Base-by-base conservation (phyloP, 2,329 filamentous ascomycete genomes). In the Scleromitrula shiraiana region DNA sequence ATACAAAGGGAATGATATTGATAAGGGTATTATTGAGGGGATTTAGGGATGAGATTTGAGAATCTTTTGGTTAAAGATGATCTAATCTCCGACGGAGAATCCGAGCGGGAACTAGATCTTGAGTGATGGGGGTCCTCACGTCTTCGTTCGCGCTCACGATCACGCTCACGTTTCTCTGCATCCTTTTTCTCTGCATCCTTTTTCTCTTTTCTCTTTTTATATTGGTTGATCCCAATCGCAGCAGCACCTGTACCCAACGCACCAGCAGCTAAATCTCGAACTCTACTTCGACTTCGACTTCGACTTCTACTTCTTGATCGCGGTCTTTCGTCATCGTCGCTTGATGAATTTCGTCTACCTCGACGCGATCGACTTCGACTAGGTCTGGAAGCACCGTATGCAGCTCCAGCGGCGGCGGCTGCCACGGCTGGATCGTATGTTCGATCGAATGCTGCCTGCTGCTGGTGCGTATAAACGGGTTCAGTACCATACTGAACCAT, bases 401-500 rank as follows among this genome's bases (percentile, higher is more conserved):
- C 56, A 30, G 55, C 56, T 41, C 53, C 59, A 45, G 54, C 51
- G 22, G 49, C 48, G 22, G 50, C 55, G 35, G 51, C 55, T 36
- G 52, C 54, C 19, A 56, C 35, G 38, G 54, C 57, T 37, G 56
- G 57, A 54, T 60, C 57, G 43, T 41, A 24, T 27, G 40, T 35
- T 41, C 35, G 43, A 44, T 49, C 53, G 48, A 62, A 59, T 36
- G 55, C 64, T 56, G 57, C 59, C 55, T 55, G 56, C 43, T 55
- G 47, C 41, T 57, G 51, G 43, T 59, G 65, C 55, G 69, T 69
- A 56, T 67, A 66, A 55, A 83, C 70, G 58, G 78, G 77, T 56
- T 74, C 71, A 62, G 69, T 71, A 57, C 79, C 79, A 70, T 83
- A 83, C 65, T 82, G 76, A 74, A 83, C 77, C 72, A 82, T 72